Conservation (phyloP, 139 green algal species). For the Chlorella sp. region DNA sequence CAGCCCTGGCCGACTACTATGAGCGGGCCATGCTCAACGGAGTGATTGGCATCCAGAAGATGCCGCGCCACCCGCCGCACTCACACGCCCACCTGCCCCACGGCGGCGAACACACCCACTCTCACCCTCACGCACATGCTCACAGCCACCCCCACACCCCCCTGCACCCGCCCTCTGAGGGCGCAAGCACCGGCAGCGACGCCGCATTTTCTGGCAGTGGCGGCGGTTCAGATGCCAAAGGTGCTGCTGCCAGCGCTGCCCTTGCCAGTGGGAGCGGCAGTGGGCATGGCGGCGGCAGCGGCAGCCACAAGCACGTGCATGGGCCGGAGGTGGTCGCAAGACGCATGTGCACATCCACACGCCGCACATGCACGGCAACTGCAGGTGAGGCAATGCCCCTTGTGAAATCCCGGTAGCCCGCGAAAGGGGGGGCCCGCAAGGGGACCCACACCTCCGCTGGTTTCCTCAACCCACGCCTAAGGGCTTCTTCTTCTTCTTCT, state of each 20-base stretch:
- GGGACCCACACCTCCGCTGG: no score
- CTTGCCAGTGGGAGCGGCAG: neutral
- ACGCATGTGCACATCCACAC: neutral
- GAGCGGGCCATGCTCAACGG: slow-evolving; percentile 70
- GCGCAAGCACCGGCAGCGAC: neutral
- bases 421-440: no score
- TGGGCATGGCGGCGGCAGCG: neutral
- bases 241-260: neutral
- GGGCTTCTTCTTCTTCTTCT: no score
- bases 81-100: neutral
- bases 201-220: neutral
- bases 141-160: neutral
- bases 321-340: neutral
- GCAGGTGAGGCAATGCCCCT: neutral
- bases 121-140: neutral
- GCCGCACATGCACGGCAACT: neutral
- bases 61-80: slow-evolving; percentile 6
- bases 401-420: no score
- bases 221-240: neutral
- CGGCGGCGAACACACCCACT: slow-evolving; percentile 5
- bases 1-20: slow-evolving; percentile 61
- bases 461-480: no score
- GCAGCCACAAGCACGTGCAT: neutral
- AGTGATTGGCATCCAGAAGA: slow-evolving; percentile 53
- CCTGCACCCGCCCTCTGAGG: neutral